These are phyloP conservation scores for Mycena belliarum DNA, from an alignment of 768 basidiomycete genomes.

Conservation along the genomic window DNA sequence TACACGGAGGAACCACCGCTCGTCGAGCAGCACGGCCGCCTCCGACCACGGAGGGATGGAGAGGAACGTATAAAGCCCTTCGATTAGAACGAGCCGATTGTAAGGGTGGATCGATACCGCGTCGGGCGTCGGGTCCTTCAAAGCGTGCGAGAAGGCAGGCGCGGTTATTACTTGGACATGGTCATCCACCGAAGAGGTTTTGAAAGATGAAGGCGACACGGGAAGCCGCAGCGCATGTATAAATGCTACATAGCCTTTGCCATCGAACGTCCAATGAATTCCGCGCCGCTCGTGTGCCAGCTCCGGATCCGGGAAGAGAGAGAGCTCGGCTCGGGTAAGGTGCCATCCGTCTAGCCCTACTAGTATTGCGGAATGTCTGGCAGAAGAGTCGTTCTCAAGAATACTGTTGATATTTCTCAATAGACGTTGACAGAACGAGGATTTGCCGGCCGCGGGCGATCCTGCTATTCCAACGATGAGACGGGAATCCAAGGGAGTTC, in stretches of 20 bases:
- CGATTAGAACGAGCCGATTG: constrained; percentile 82
- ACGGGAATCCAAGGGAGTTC: constrained; percentile 41
- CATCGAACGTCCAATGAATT: constrained; percentile 91
- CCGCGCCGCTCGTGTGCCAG: constrained; percentile 73
- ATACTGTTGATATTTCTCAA: constrained; percentile 26
- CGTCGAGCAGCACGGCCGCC: constrained; percentile 67
- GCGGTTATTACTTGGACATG: constrained; percentile 47
- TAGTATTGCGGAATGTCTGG: constrained; percentile 49
- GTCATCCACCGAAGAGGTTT: constrained; percentile 5
- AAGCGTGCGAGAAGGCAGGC: constrained; percentile 83
- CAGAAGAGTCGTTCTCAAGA: not conserved
- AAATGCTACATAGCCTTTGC: constrained; percentile 67
- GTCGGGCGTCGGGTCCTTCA: constrained; percentile 79
- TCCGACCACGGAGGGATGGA: constrained; percentile 71
- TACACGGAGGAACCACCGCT: constrained; percentile 74
- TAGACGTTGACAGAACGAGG: constrained; percentile 66
- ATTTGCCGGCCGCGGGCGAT: constrained; percentile 87
- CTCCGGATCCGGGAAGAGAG: constrained; percentile 69
- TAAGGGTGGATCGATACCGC: constrained; percentile 56
- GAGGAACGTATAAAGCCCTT: constrained; percentile 87
- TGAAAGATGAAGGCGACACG: constrained; percentile 24
- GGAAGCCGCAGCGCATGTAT: constrained; percentile 53
- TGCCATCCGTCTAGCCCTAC: constrained; percentile 95
- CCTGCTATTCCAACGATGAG: constrained; percentile 75
- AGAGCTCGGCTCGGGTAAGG: constrained; percentile 75